Evolutionary conservation across 495 filamentous ascomycete species (phyloP).

Genomic region (Penicillium lividum): DNA sequence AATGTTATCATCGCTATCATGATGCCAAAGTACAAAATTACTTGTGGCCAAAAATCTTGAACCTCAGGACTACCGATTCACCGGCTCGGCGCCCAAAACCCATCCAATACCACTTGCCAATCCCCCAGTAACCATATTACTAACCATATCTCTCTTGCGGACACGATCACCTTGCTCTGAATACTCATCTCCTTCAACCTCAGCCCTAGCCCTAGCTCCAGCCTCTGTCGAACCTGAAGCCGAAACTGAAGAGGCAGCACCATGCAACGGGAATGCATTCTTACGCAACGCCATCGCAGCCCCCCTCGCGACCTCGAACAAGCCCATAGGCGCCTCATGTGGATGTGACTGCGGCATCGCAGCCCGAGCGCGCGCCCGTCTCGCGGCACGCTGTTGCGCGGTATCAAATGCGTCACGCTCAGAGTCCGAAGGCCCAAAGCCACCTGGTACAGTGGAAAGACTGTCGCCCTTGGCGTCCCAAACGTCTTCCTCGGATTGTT

Average conservation of each 20-base stretch:
- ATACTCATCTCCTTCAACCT: constrained; percentile 16
- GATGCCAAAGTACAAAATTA: constrained; percentile 2
- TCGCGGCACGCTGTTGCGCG: constrained; percentile 35
- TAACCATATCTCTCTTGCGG: constrained; percentile 79
- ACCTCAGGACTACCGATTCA: constrained; percentile 30
- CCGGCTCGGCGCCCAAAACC: constrained; percentile 74
- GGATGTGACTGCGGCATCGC: constrained; percentile 33
- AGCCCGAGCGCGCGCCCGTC: constrained; percentile 41
- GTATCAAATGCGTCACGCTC: constrained; percentile 50
- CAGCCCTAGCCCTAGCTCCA: constrained; percentile 25
- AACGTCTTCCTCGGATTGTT: constrained; percentile 70
- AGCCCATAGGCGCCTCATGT: constrained; percentile 86
- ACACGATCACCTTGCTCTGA: constrained; percentile 47
- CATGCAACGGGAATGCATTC: constrained; percentile 58
- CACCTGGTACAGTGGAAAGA: constrained; percentile 61
- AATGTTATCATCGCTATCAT: constrained; percentile 11
- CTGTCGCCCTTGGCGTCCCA: constrained; percentile 69
- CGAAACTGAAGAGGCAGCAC: constrained; percentile 17
- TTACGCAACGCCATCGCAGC: constrained; percentile 73
- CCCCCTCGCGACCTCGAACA: constrained; percentile 88
- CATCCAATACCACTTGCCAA: constrained; percentile 83
- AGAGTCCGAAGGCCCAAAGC: constrained; percentile 53
- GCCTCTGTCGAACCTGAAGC: constrained; percentile 4
- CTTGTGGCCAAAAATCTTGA: neutral
- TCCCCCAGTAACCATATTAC: constrained; percentile 69